Base-by-base conservation (phyloP, 2,329 filamentous ascomycete genomes). In the Plectosphaerella sp. region DNA sequence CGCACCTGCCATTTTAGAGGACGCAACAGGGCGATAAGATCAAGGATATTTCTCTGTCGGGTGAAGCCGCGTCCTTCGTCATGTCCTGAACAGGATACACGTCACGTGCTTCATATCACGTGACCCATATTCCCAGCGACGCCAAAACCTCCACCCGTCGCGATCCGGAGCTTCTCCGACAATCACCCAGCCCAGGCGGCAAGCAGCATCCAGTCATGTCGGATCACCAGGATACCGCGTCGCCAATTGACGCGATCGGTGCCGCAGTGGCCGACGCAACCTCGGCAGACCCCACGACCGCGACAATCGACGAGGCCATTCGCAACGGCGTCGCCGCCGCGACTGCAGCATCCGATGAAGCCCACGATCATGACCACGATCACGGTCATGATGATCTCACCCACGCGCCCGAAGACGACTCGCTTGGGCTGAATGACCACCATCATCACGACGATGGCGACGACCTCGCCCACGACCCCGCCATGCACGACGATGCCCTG, bases 151-250 rank as follows among this genome's bases (percentile, higher is more conserved):
- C 33, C 47, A 48, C 33, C 45, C 39, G 47, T 28, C 48, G 37
- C 22, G 48, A 37, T 59, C 70, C 70, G 70, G 69, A 62, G 62
- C 71, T 72, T 68, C 64, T 64, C 70, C 70, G 70, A 72, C 55
- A 70, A 72, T 72, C 70, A 67, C 65, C 70, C 70, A 72, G 70
- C 65, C 59, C 64, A 56, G 64, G 52, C 50, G 22, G 22, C 22
- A 22, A 22, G 22, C 49, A 33, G 28, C 41, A 43, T 16, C 41
- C 41, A 16, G 18, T 43, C 41, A 43, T 43, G 41, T 43, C 41
- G 41, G 41, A 43, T 43, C 41, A 43, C 16, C 41, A 43, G 18
- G 41, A 43, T 43, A 43, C 16, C 41, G 41, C 41, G 41, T 11
- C 41, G 5, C 41, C 41, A n/a, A 18, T 20, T 20, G 41, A 43